Evolutionary conservation across 2,329 filamentous ascomycete genomes (phyloP).

Genomic region (Aspergillus terreus): DNA sequence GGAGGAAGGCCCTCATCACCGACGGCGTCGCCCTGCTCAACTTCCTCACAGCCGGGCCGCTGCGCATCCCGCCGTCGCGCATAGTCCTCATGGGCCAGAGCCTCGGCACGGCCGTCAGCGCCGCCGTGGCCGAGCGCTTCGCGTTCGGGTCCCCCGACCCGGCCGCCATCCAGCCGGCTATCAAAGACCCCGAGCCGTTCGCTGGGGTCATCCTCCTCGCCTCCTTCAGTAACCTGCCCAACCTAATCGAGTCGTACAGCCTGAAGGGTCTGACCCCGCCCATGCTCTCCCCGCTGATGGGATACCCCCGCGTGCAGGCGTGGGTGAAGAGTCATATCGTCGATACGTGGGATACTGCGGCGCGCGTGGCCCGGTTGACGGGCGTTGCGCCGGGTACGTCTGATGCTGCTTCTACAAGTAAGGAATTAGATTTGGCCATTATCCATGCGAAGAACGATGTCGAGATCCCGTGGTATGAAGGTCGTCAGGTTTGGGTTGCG

Average conservation of each 20-base stretch:
- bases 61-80: constrained; percentile 63
- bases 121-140: constrained; percentile 70
- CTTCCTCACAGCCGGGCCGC: constrained; percentile 55
- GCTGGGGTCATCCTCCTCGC: constrained; percentile 77
- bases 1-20: constrained; percentile 71
- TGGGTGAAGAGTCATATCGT: constrained; percentile 62
- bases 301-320: constrained; percentile 61
- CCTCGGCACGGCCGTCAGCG: constrained; percentile 79
- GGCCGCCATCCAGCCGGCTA: constrained; percentile 38
- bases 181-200: constrained; percentile 56
- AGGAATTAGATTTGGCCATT: constrained; percentile 62
- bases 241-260: constrained; percentile 71
- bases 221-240: constrained; percentile 70
- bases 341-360: constrained; percentile 77
- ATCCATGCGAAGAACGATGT: constrained; percentile 77
- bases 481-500: constrained; percentile 36
- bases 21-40: constrained; percentile 72
- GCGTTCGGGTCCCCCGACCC: constrained; percentile 42
- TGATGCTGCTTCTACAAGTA: constrained; percentile 50
- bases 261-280: constrained; percentile 71
- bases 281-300: constrained; percentile 68
- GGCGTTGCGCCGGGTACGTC: constrained; percentile 24
- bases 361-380: constrained; percentile 53
- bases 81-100: constrained; percentile 85
- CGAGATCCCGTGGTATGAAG: constrained; percentile 69